These are phyloP conservation scores for Podospora pseudopauciseta DNA, from an alignment of 495 filamentous ascomycete genomes.

Conservation along the genomic window DNA sequence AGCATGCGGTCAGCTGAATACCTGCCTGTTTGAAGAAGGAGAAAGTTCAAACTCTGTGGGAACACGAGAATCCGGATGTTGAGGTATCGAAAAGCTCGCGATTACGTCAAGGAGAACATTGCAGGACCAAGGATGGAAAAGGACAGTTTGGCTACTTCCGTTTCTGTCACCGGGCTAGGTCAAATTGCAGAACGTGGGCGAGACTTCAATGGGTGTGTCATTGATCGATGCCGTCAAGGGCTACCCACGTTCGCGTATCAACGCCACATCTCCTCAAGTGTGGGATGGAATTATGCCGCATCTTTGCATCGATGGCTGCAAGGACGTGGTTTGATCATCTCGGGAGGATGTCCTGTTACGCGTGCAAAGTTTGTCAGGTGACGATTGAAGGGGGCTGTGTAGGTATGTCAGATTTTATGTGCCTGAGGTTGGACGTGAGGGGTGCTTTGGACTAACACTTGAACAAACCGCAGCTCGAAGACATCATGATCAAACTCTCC, in stretches of 20 bases:
- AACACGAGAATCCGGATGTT: neutral
- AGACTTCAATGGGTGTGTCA: neutral
- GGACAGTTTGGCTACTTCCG: neutral
- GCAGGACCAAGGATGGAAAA: neutral
- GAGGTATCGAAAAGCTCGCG: neutral
- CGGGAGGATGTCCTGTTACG: neutral
- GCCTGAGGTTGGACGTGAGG: too few relatives aligned
- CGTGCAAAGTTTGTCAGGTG: neutral
- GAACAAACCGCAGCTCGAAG: too few relatives aligned
- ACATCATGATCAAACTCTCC: too few relatives aligned
- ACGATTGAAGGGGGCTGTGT: neutral
- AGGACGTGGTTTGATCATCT: neutral
- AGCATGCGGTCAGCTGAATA: neutral
- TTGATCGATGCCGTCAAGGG: neutral
- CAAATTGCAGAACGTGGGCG: neutral
- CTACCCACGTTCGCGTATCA: neutral
- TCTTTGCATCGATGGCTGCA: neutral
- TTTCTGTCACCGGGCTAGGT: neutral
- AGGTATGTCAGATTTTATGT: too few relatives aligned
- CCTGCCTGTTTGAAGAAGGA: too few relatives aligned
- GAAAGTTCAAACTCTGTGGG: neutral
- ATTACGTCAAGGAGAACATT: neutral
- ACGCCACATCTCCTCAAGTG: neutral
- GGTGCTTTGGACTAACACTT: too few relatives aligned
- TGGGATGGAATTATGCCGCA: neutral